A percentile compares a stretch with the other conserved stretches of the same genome.
phyloP scores from a whole-genome alignment of 1,284 basidiomycete species.

The Leccinum subrobustum region DNA sequence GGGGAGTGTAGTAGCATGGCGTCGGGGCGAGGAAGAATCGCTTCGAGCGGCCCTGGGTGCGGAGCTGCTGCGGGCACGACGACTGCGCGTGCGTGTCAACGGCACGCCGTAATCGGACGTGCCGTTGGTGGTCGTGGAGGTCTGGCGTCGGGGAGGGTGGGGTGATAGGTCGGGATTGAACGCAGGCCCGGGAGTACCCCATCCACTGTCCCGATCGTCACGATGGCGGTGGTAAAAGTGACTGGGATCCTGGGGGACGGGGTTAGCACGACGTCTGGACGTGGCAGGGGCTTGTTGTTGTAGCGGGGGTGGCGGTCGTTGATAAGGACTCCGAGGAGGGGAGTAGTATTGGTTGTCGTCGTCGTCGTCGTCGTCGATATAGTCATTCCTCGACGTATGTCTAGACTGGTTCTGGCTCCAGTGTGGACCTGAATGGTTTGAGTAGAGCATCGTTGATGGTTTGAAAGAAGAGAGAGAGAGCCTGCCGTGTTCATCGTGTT shows the following conservation, averaged over 20 bases:
- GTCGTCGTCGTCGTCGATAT: constrained; percentile 16
- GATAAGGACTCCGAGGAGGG: not conserved
- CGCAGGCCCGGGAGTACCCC: constrained; percentile 13
- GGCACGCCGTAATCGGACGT: too few species aligned
- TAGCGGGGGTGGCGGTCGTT: constrained; percentile 5
- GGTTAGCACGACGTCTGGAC: constrained; percentile 21
- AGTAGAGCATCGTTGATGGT: not conserved
- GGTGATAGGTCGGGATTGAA: constrained; percentile 10
- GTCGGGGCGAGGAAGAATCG: too few species aligned
- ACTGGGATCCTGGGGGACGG: constrained; percentile 9
- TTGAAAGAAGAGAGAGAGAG: not conserved
- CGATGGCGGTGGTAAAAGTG: constrained; percentile 21
- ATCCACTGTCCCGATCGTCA: constrained; percentile 14
- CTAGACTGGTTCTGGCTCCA: not conserved
- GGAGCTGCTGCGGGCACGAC: too few species aligned
- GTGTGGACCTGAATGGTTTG: not conserved
- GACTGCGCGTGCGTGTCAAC: too few species aligned
- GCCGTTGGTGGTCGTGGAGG: not conserved
- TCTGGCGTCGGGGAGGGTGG: constrained; percentile 13
- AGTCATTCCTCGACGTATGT: constrained; percentile 8
- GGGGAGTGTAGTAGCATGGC: too few species aligned
- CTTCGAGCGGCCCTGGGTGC: too few species aligned
- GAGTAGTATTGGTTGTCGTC: constrained; percentile 16
- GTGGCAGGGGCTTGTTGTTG: constrained; percentile 6
- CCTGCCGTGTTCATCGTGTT: not conserved